Percentiles rank a stretch among this genome's conserved stretches.
These are phyloP conservation scores for Phytophthora sansomeana DNA, from an alignment of 352 stramenopile genomes.

Conservation along the genomic window DNA sequence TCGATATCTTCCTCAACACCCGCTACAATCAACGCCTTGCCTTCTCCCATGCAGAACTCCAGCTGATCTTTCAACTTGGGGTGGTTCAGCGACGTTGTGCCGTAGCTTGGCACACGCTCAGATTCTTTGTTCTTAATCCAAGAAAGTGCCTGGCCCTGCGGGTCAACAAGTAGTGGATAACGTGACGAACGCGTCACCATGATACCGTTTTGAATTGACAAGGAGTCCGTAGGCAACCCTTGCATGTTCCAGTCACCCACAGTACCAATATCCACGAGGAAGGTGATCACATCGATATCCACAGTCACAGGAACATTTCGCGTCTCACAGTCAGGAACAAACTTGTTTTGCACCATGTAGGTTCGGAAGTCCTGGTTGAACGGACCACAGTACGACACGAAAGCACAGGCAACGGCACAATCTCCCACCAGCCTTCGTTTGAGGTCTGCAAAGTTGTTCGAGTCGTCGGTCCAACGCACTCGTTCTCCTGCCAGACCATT, in stretches of 20 bases:
- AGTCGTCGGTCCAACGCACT: constrained; percentile 98
- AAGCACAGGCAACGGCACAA: constrained; percentile 97
- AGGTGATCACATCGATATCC: constrained; percentile 97
- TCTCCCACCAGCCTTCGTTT: constrained; percentile 97
- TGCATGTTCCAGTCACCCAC: constrained; percentile 99
- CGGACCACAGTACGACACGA: constrained; percentile 98
- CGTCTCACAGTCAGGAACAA: constrained; percentile 93
- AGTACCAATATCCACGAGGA: constrained; percentile 97
- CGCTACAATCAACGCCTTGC: constrained; percentile 93
- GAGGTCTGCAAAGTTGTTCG: constrained; percentile 97
- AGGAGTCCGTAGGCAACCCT: constrained; percentile 95
- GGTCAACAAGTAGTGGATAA: constrained; percentile 97
- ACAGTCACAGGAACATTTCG: constrained; percentile 94
- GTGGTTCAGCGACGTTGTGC: constrained; percentile 95
- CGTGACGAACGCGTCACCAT: constrained; percentile 97
- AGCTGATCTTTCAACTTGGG: constrained; percentile 98
- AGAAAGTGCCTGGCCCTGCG: constrained; percentile 96
- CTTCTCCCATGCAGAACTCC: constrained; percentile 98
- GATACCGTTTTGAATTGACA: constrained; percentile 99
- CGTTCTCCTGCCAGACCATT: constrained; percentile 96
- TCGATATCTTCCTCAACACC: constrained; percentile 99
- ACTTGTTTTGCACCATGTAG: constrained; percentile 98
- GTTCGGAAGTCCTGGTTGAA: constrained; percentile 98
- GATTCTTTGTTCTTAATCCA: constrained; percentile 98
- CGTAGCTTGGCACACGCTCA: constrained; percentile 95